A percentile compares a stretch with the other conserved stretches of the same genome.
Evolutionary conservation across 352 stramenopile genomes (phyloP).

Genomic region (Pythium chondricola): DNA sequence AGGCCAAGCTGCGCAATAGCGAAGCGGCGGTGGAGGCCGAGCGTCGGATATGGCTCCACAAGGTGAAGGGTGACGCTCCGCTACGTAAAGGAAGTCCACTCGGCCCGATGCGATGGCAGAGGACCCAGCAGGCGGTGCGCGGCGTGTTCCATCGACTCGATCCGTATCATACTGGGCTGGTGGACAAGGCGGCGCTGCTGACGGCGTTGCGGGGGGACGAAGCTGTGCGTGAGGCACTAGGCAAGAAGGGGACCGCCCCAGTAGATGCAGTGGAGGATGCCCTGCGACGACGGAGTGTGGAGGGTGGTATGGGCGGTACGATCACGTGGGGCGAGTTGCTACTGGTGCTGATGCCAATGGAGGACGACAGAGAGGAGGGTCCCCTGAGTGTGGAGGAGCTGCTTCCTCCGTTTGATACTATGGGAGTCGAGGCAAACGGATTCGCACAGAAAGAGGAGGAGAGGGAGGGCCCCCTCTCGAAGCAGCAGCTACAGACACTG

Average conservation of each 20-base stretch:
- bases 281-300: conserved; percentile 22
- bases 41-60: conserved; percentile 20
- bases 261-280: conserved; percentile 33
- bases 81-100: no score
- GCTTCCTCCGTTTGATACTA: no score
- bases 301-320: conserved; percentile 18
- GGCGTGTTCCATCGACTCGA: conserved; percentile 63
- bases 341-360: conserved; percentile 50
- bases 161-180: conserved; percentile 50
- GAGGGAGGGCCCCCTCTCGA: not conserved
- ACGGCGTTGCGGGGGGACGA: conserved; percentile 30
- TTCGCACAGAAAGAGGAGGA: not conserved
- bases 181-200: conserved; percentile 26
- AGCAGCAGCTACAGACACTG: conserved; percentile 19
- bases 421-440: no score
- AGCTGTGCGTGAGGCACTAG: conserved; percentile 29
- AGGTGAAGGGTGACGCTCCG: no score
- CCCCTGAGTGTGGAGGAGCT: not conserved
- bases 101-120: conserved; percentile 31
- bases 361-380: not conserved
- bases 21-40: conserved; percentile 49
- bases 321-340: conserved; percentile 77
- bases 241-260: conserved; percentile 25
- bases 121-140: conserved; percentile 46
- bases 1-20: conserved; percentile 55